Conservation (phyloP, 1,284 basidiomycete species). For the Coriolopsis trogii region DNA sequence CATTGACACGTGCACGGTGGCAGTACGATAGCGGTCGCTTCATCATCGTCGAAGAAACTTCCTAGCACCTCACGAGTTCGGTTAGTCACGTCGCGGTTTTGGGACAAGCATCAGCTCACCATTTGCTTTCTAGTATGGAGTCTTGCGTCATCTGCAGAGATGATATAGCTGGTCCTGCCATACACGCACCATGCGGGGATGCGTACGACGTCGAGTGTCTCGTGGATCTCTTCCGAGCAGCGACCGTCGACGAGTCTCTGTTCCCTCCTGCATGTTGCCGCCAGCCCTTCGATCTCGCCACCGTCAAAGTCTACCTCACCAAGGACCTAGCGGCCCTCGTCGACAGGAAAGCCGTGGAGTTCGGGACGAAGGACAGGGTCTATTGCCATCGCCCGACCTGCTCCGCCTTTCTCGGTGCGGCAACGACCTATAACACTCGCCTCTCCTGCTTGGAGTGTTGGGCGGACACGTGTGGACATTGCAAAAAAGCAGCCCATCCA, state of each 20-base stretch:
- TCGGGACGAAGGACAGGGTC: conserved; percentile 39
- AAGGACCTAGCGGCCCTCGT: conserved; percentile 28
- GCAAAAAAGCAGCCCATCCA: conserved; percentile 44
- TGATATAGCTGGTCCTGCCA: conserved; percentile 22
- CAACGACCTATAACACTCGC: conserved; percentile 19
- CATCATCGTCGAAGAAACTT: conserved; percentile 2
- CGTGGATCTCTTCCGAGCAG: conserved; percentile 38
- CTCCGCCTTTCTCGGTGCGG: conserved; percentile 54
- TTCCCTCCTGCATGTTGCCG: conserved; percentile 48
- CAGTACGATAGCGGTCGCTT: not conserved
- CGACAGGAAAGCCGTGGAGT: conserved; percentile 39
- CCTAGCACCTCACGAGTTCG: not conserved
- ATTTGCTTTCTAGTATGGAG: conserved; percentile 8
- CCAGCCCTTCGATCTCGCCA: conserved; percentile 32
- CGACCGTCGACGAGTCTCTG: conserved; percentile 44
- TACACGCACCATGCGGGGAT: conserved; percentile 41
- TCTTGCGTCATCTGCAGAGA: conserved; percentile 38
- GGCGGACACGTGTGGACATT: conserved; percentile 42
- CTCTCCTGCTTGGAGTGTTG: conserved; percentile 43
- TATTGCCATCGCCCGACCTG: conserved; percentile 48
- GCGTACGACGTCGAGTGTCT: conserved; percentile 42
- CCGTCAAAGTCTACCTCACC: conserved; percentile 31
- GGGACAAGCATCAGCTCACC: not conserved
- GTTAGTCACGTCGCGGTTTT: not conserved
- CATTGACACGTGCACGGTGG: not conserved